Conservation (phyloP, 495 filamentous ascomycete species). For the Trichocladium uniseriatum region DNA sequence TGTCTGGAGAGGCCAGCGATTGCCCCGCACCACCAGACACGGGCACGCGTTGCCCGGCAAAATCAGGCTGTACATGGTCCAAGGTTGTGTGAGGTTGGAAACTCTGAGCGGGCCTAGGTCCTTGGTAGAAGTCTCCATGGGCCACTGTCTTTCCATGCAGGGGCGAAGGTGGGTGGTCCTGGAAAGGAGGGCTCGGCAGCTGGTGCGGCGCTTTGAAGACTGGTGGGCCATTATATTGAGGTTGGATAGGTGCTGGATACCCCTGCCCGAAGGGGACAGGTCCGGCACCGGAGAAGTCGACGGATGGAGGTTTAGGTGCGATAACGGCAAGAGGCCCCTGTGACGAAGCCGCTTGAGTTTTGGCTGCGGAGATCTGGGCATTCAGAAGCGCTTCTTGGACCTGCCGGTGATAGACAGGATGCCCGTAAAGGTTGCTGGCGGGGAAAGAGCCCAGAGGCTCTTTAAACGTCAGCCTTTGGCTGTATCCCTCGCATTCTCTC, state of each 20-base stretch:
- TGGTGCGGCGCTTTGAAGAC: constrained; percentile 6
- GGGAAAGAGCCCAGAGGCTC: constrained; percentile 60
- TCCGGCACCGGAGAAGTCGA: constrained; percentile 24
- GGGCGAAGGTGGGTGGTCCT: neutral
- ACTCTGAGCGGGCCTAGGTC: neutral
- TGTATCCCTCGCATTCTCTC: constrained; percentile 89
- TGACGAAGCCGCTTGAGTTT: constrained; percentile 14
- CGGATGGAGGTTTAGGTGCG: constrained; percentile 27
- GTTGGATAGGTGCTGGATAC: constrained; percentile 11
- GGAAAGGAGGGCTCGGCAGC: constrained; percentile 5
- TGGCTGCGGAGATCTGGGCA: constrained; percentile 18
- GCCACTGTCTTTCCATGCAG: neutral
- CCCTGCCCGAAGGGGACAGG: constrained; percentile 7
- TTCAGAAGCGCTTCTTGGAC: constrained; percentile 14
- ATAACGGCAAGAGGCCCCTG: constrained; percentile 25
- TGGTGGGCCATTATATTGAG: neutral
- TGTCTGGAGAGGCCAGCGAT: neutral
- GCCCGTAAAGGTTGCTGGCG: constrained; percentile 17
- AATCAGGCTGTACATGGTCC: neutral
- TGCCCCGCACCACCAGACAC: neutral
- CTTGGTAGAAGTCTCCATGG: neutral
- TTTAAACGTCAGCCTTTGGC: constrained; percentile 86
- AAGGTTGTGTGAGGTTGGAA: neutral
- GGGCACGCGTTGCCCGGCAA: neutral
- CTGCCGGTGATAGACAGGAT: constrained; percentile 20